Evolutionary conservation across 306 rosid genomes (phyloP).

Genomic region (Aeschynomene evenia): DNA sequence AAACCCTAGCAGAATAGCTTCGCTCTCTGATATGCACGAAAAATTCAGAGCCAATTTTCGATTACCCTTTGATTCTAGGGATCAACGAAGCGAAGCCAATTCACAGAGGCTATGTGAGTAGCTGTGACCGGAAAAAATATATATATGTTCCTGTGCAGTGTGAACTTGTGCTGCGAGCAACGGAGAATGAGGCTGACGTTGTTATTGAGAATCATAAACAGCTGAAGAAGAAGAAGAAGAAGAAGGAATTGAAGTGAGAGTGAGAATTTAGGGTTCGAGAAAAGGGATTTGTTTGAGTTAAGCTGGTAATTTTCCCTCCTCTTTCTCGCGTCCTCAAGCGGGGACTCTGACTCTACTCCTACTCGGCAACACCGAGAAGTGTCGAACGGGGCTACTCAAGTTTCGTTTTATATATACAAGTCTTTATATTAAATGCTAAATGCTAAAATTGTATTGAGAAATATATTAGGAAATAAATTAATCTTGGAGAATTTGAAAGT

Average conservation of each 20-base stretch:
- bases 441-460: no score
- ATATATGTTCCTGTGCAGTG: not conserved
- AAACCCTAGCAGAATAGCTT: constrained; percentile 43
- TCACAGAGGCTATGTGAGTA: not conserved
- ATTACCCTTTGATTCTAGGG: constrained; percentile 37
- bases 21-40: not conserved
- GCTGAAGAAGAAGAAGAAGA: not conserved
- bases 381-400: not conserved
- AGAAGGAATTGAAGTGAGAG: not conserved
- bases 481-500: no score
- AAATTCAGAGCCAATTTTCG: not conserved
- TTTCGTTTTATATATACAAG: not conserved
- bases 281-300: not conserved
- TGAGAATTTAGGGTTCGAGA: constrained; percentile 8
- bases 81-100: constrained; percentile 7
- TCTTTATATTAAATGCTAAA: no score
- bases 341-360: no score
- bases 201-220: not conserved
- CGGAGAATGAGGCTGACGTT: not conserved
- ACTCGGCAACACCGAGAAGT: not conserved
- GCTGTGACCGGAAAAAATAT: not conserved
- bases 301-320: constrained; percentile 25
- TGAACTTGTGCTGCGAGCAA: not conserved
- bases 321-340: not conserved
- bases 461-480: no score